Conservation (phyloP, 2,329 filamentous ascomycete species). For the Lachnellula occidentalis region DNA sequence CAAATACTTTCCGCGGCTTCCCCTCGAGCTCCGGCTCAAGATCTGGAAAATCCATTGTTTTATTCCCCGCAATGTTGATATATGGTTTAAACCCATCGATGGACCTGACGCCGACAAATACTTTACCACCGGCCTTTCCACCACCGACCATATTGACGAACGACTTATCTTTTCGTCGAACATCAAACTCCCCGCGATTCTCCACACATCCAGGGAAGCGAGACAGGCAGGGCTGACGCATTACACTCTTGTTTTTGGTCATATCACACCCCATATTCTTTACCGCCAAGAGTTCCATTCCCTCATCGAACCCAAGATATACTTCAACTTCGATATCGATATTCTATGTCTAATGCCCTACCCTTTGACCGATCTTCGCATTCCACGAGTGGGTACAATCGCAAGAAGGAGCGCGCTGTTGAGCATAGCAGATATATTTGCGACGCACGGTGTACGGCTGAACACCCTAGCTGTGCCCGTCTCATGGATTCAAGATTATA, state of each 20-base stretch:
- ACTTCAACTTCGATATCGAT: conserved; percentile 19
- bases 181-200: neutral
- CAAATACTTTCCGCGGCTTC: neutral
- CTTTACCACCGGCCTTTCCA: neutral
- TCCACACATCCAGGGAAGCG: neutral
- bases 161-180: neutral
- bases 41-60: neutral
- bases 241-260: neutral
- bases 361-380: no score
- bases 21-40: neutral
- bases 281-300: neutral
- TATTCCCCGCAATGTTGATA: neutral
- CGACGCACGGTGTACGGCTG: no score
- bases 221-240: neutral
- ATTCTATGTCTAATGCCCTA: no score
- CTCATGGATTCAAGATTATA: no score
- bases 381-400: no score
- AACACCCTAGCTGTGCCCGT: no score
- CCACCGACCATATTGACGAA: neutral
- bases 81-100: neutral
- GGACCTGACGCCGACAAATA: neutral
- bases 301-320: neutral
- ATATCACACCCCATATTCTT: neutral
- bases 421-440: no score
- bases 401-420: no score